Percentiles rank a stretch among this genome's conserved stretches.
Evolutionary conservation across 2,329 filamentous ascomycete genomes (phyloP).

Genomic region (Aspergillus sp.): DNA sequence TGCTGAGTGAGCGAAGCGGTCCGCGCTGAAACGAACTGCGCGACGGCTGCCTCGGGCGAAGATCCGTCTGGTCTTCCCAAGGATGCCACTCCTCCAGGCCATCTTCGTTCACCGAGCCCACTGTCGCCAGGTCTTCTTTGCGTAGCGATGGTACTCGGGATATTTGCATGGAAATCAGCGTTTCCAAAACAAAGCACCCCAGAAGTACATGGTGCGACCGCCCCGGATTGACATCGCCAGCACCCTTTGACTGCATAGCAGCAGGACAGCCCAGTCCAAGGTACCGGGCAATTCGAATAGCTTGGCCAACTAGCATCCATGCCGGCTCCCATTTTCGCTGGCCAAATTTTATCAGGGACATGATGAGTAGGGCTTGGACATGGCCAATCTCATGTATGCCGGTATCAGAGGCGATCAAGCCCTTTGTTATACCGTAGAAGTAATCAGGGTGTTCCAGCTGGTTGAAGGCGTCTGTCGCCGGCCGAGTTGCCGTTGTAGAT

Average conservation of each 20-base stretch:
- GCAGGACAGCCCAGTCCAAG: slow-evolving; percentile 29
- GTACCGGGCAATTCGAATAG: slow-evolving; percentile 42
- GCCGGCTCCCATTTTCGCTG: slow-evolving; percentile 48
- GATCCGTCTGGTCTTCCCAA: slow-evolving; percentile 47
- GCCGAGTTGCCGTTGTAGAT: slow-evolving; percentile 18
- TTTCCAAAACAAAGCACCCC: slow-evolving; percentile 47
- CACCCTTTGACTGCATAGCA: slow-evolving; percentile 40
- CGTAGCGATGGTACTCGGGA: slow-evolving; percentile 38
- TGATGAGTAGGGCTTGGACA: slow-evolving; percentile 48
- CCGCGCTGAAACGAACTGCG: slow-evolving; percentile 25
- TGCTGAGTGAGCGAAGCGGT: slow-evolving; percentile 41
- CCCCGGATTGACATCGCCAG: slow-evolving; percentile 23
- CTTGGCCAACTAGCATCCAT: slow-evolving; percentile 56
- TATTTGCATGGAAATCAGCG: slow-evolving; percentile 40
- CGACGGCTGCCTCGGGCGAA: slow-evolving; percentile 17
- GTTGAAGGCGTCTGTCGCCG: slow-evolving; percentile 7
- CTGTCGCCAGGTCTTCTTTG: slow-evolving; percentile 41
- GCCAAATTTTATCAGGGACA: slow-evolving; percentile 56
- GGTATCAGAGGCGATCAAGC: slow-evolving; percentile 41
- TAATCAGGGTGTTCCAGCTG: slow-evolving; percentile 16
- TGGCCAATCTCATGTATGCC: slow-evolving; percentile 41
- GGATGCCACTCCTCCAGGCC: slow-evolving; percentile 66
- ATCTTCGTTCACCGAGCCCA: slow-evolving; percentile 51
- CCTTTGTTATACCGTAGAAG: slow-evolving; percentile 36
- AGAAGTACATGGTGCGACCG: slow-evolving; percentile 38